phyloP scores from a whole-genome alignment of 108 stramenopile species.

The Skeletonema potamos region DNA sequence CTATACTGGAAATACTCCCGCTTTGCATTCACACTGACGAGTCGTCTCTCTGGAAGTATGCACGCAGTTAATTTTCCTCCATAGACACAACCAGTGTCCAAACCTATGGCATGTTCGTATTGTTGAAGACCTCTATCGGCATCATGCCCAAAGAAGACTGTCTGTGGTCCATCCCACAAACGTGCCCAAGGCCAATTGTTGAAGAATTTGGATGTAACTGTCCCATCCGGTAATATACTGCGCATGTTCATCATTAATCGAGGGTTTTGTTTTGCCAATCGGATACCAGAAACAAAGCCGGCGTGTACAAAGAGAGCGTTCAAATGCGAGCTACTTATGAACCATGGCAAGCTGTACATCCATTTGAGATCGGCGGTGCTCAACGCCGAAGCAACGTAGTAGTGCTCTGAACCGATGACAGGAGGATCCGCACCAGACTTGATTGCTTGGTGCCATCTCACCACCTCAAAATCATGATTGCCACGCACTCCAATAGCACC shows the following conservation, averaged over 20 bases:
- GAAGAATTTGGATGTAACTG: slow-evolving; percentile 90
- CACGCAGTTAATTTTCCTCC: slow-evolving; percentile 79
- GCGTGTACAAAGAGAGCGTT: slow-evolving; percentile 74
- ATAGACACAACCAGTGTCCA: slow-evolving; percentile 91
- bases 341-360: slow-evolving; percentile 76
- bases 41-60: slow-evolving; percentile 62
- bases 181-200: slow-evolving; percentile 49
- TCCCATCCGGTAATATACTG: slow-evolving; percentile 34
- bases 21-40: slow-evolving; percentile 66
- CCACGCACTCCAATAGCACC: slow-evolving; percentile 71
- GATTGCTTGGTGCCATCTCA: slow-evolving; percentile 24
- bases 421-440: slow-evolving; percentile 55
- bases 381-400: slow-evolving; percentile 79
- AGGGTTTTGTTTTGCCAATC: slow-evolving; percentile 47
- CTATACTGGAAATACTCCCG: slow-evolving; percentile 70
- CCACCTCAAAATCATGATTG: slow-evolving; percentile 86
- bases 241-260: slow-evolving; percentile 65
- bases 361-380: slow-evolving; percentile 70
- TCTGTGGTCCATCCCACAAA: slow-evolving; percentile 62
- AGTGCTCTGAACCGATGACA: slow-evolving; percentile 84
- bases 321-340: slow-evolving; percentile 38
- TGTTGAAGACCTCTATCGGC: slow-evolving; percentile 82
- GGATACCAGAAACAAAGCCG: slow-evolving; percentile 50
- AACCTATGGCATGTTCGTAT: slow-evolving; percentile 69
- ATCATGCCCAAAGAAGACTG: slow-evolving; percentile 92